Base-by-base conservation (phyloP, 169 alveolate species). In the Plasmodium vinckei region DNA sequence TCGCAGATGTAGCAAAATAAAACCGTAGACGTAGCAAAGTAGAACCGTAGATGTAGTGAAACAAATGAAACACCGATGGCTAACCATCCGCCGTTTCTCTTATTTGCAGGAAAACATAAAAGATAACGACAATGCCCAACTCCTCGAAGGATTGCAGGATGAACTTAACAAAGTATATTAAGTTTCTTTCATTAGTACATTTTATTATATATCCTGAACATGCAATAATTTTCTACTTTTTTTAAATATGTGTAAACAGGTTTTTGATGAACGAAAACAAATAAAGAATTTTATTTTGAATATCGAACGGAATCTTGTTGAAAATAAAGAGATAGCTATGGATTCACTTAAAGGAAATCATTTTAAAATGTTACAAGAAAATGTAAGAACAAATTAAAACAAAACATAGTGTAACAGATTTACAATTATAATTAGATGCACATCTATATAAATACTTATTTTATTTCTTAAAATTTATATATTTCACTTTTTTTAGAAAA, bases 191-290 rank as follows among this genome's bases (percentile, higher is more conserved):
- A 4, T 33, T 33, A 0, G 7, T 4, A 33, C 42, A 33, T 4
- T 4, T 27, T 27, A 33, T 33, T 33, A 33, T 33, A 4, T 33
- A 33, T 27, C 42, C 42, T 33, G 5, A 33, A 33, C 42, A 27
- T 27, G 5, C 6, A 27, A 27, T 27, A 27, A 27, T 27, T 27
- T 27, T 33, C 25, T 21, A 21, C 25, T 33, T 33, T 33, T 27
- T 33, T 33, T 33, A 3, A 33, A 33, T 56, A 10, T 39, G 23
- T 64, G 9, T 39, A 10, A n/a, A 57, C 60, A 73, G 87, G 54
- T 73, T 47, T 39, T 73, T 27, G 51, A 73, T 21, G 87, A 73
- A 17, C 23, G 87, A 19, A 73, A 73, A 25, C 60, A 73, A 60
- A 73, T 73, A 10, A 73, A 73, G 39, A 44, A 53, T 42, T 53